Evolutionary conservation across 345 rosid species (phyloP).

Genomic region (Geranium rotundifolium): DNA sequence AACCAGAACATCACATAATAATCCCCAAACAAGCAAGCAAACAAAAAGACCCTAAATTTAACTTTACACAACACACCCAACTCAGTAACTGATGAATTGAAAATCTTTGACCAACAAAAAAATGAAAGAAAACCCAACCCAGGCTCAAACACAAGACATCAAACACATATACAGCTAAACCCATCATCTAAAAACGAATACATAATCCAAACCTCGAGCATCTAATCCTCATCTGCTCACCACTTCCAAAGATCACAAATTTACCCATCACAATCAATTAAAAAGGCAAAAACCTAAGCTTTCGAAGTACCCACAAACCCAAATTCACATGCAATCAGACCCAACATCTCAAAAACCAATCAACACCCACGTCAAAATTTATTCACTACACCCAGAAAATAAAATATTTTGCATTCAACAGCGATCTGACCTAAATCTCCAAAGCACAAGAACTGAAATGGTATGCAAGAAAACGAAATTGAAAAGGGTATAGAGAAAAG

Average conservation of each 20-base stretch:
- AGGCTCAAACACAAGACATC: neutral
- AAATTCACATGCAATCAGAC: neutral
- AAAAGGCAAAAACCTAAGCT: neutral
- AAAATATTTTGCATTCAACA: too few species aligned
- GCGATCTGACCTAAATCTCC: conserved; percentile 4
- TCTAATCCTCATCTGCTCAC: neutral
- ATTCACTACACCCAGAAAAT: neutral
- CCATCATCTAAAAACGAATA: too few species aligned
- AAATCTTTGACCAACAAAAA: too few species aligned
- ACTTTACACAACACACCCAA: neutral
- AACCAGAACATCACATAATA: neutral
- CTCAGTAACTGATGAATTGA: neutral
- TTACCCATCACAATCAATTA: neutral
- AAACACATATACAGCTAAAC: neutral
- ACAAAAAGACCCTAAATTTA: neutral
- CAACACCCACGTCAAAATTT: neutral
- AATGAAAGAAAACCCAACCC: too few species aligned
- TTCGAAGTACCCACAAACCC: neutral
- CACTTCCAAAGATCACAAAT: neutral
- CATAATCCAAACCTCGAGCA: neutral
- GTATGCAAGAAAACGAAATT: neutral
- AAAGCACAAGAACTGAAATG: neutral
- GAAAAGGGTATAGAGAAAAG: neutral
- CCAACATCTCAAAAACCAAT: neutral
- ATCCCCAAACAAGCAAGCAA: neutral